Evolutionary conservation across 2,329 filamentous ascomycete species (phyloP), one percentile per base, ranked within the genome.

Genomic region (Tympanopsis confertula): DNA sequence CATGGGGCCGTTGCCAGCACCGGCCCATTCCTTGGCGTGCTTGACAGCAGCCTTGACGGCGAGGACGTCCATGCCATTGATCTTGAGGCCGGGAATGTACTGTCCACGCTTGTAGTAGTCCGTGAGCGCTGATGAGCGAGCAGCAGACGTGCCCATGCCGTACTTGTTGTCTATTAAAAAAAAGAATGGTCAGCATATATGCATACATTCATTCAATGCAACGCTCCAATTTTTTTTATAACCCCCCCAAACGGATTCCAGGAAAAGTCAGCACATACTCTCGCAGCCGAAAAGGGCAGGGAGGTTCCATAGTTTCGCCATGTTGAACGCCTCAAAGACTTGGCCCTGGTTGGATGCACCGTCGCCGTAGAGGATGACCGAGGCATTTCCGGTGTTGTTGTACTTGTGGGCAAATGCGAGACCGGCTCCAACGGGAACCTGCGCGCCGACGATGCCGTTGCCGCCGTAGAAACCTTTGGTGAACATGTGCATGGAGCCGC

Each of bases 101-200:
- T 98, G 91, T 49, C 91, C 91, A 67, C 91, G 89, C 82, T 96
- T 96, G 79, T 98, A 96, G 81, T 98, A 98, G 65, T 98, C 91
- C 62, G 91, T 96, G 59, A 95, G 69, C 53, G 91, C 91, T 42
- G 91, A 89, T 44, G 91, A 87, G 55, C 91, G 87, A 65, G 82
- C 82, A 50, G 91, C 89, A 44, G 91, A 84, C 45, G 91, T 98
- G 68, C 91, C 91, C 91, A 98, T 98, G 63, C 91, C 91, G 63
- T 98, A 98, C 69, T 98, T 96, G 83, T 98, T 98, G 78, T 98
- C 88, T 94, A 39, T 14, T 19, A 17, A 22, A 35, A 20, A n/a
- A 38, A 22, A 17, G 26, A n/a, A 35, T n/a, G 19, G n/a, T 19
- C 26, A 18, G 18, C 19, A 3, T 14, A 19, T 17, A 14, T 35